Conservation (phyloP, 805 yeast genomes). For the Saccharomycopsis sp. region DNA sequence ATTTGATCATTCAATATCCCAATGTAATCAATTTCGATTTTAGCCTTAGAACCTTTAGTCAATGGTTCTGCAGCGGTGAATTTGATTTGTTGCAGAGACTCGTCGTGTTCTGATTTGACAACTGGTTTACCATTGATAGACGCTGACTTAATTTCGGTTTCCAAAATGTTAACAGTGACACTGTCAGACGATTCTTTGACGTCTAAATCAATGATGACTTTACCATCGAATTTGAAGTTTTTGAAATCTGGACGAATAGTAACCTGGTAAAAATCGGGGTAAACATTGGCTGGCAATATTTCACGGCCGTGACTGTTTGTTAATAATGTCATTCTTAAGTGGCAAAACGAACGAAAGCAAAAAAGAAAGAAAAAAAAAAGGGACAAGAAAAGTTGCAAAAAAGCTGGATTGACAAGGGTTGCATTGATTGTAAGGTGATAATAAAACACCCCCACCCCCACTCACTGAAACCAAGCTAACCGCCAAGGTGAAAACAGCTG, state of each 20-base stretch:
- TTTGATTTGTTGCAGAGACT: conserved; percentile 56
- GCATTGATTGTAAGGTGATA: too few relatives aligned
- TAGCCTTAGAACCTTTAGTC: conserved; percentile 33
- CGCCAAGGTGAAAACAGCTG: too few relatives aligned
- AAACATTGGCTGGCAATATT: conserved; percentile 54
- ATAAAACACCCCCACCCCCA: too few relatives aligned
- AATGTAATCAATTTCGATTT: conserved; percentile 44
- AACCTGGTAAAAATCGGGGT: conserved; percentile 69
- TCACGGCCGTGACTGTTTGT: conserved; percentile 31
- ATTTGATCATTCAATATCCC: conserved; percentile 69
- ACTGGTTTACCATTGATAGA: conserved; percentile 33
- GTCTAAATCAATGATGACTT: conserved; percentile 44
- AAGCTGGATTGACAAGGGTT: too few relatives aligned
- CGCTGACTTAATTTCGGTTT: conserved; percentile 53
- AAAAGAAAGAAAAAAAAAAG: too few relatives aligned
- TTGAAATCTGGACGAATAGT: conserved; percentile 55
- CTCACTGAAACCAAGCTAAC: too few relatives aligned
- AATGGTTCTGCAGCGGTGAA: conserved; percentile 46
- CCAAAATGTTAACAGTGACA: conserved; percentile 55
- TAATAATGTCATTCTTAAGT: too few relatives aligned
- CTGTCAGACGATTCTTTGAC: conserved; percentile 41
- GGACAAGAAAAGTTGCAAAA: too few relatives aligned
- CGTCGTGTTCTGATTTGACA: conserved; percentile 37
- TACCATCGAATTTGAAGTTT: conserved; percentile 54
- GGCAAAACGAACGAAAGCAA: too few relatives aligned